Conservation (phyloP, 202 grass and related monocot genomes). For the Thinopyrum obtusiflorum region DNA sequence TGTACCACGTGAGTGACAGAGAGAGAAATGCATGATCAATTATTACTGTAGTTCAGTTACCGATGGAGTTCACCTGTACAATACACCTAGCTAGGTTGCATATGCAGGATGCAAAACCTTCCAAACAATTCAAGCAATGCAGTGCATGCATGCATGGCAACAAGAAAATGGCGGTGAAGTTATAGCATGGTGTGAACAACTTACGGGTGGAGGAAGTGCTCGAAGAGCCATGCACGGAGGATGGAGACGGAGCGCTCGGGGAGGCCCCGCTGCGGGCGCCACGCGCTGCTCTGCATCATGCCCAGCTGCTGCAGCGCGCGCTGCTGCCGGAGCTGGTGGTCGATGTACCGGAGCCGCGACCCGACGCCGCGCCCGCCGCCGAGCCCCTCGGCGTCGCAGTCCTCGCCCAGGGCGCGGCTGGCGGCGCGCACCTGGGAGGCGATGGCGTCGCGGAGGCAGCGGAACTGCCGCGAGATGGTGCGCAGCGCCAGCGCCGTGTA, state of each 20-base stretch:
- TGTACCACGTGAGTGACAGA: background rate
- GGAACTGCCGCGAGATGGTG: conserved; percentile 95
- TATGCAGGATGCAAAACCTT: background rate
- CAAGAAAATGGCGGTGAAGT: background rate
- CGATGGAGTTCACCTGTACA: background rate
- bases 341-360: conserved; percentile 79
- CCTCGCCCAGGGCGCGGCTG: conserved; percentile 72
- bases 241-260: conserved; percentile 95
- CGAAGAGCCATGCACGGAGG: conserved; percentile 98
- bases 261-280: conserved; percentile 91
- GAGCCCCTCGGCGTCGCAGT: conserved; percentile 27
- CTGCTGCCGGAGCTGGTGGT: conserved; percentile 96
- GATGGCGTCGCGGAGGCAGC: conserved; percentile 89
- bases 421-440: conserved; percentile 63
- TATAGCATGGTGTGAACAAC: background rate
- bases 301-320: conserved; percentile 90
- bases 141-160: background rate
- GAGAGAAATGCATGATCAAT: background rate
- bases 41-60: background rate
- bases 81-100: background rate
- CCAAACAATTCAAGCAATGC: background rate
- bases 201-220: conserved; percentile 99
- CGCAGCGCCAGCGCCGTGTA: conserved; percentile 92
- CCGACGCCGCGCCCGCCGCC: conserved; percentile 39
- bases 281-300: conserved; percentile 94